Evolutionary conservation across 345 rosid species (phyloP), one percentile per base, ranked within the genome.

Genomic region (Citrus trifoliata): DNA sequence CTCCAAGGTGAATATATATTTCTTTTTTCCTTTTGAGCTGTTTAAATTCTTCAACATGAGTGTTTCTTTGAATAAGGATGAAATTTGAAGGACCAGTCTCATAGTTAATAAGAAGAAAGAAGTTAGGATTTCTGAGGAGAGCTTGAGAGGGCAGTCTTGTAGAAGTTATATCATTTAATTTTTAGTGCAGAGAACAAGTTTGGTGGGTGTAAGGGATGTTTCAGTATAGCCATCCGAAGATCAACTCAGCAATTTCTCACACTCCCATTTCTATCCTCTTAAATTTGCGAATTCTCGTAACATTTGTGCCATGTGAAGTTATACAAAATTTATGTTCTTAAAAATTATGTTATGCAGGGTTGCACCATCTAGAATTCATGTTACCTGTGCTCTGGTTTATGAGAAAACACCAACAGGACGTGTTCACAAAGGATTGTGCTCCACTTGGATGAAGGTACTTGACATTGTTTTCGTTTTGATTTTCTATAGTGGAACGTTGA

Each of bases 341-440:
- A 63, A 55, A 55, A 68, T 62, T 78, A 8, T 71, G 27, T 33
- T 78, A 56, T 77, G 76, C 93, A 96, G 99, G 80, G 79, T 91
- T 80, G 90, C 81, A 48, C 89, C 92, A 37, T 76, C 70, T 55
- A 92, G 92, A 83, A 86, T 96, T 82, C 98, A 96, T 89, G 99
- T 94, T 68, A 94, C 99, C 40, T 92, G 95, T 77, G 95, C 99
- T 7, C 85, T 96, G 79, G 99, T 96, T 71, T 87, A 88, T 68
- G 99, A 89, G 72, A 88, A 90, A 81, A 93, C 94, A 61, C 94
- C 97, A 33, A 84, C 95, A 6, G 98, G 97, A 61, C 89, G 99
- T 79, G 81, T 88, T 75, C 99, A 94, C 86, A 90, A 82, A 80
- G 99, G 99, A 79, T 85, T 96, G 76, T 96, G 99, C 85, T 96